Conservation (phyloP, 2,329 filamentous ascomycete species). For the Lecanicillium sp. region DNA sequence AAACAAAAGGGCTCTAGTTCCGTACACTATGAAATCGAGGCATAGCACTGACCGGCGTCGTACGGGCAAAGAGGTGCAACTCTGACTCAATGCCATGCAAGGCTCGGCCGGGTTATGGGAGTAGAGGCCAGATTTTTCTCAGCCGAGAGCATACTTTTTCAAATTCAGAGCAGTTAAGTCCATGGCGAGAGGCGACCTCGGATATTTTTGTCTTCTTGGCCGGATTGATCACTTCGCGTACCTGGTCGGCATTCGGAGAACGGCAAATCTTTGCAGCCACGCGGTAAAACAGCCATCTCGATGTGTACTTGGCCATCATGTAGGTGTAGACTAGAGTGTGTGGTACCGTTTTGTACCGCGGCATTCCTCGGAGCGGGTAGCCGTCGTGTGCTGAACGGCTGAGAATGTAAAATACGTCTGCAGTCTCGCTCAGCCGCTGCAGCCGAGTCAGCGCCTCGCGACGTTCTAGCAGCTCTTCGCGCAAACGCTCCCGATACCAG, state of each 20-base stretch:
- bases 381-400: slow-evolving; percentile 34
- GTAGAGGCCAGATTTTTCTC: slow-evolving; percentile 28
- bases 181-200: slow-evolving; percentile 32
- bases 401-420: slow-evolving; percentile 38
- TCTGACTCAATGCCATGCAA: too few relatives aligned
- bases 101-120: too few relatives aligned
- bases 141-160: slow-evolving; percentile 23
- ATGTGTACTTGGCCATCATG: slow-evolving; percentile 38
- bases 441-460: slow-evolving; percentile 24
- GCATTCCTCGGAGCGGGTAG: slow-evolving; percentile 25
- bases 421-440: slow-evolving; percentile 36
- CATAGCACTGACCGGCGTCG: too few relatives aligned
- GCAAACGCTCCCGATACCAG: slow-evolving; percentile 35
- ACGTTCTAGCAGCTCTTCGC: slow-evolving; percentile 33
- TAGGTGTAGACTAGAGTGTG: slow-evolving; percentile 31
- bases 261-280: slow-evolving; percentile 28
- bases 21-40: too few relatives aligned
- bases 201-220: slow-evolving; percentile 30
- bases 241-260: slow-evolving; percentile 17
- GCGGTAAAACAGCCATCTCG: slow-evolving; percentile 36
- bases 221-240: slow-evolving; percentile 41
- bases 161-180: slow-evolving; percentile 29
- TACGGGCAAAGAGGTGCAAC: too few relatives aligned
- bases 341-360: slow-evolving; percentile 17
- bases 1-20: too few relatives aligned